Conservation (phyloP, 371 early-diverging fungal genomes). For the Apophysomyces ossiformis region DNA sequence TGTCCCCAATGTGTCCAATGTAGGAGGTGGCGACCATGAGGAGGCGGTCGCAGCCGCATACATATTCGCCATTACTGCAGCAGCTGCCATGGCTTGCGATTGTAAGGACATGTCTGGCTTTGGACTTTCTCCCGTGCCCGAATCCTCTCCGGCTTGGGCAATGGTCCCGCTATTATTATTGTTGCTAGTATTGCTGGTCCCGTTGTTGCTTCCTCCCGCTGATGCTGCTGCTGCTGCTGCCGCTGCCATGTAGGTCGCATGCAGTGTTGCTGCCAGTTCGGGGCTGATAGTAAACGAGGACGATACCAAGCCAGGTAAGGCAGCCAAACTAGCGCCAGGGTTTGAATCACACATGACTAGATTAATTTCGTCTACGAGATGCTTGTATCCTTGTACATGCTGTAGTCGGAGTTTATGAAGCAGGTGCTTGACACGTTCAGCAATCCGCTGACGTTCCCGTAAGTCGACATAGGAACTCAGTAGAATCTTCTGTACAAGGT, state of each 20-base stretch:
- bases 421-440: constrained; percentile 73
- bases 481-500: constrained; percentile 86
- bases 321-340: constrained; percentile 42
- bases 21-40: constrained; percentile 1
- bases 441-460: constrained; percentile 77
- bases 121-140: no score
- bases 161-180: constrained; percentile 4
- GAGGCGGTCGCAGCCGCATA: constrained; percentile 6
- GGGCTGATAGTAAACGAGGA: constrained; percentile 39
- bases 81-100: constrained; percentile 15
- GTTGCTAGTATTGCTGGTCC: constrained; percentile 1
- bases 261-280: constrained; percentile 43
- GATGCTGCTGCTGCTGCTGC: constrained; percentile 18
- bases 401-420: constrained; percentile 67
- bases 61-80: constrained; percentile 16
- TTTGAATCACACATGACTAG: constrained; percentile 52
- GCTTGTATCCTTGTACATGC: constrained; percentile 78
- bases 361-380: constrained; percentile 79
- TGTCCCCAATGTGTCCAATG: constrained; percentile 6
- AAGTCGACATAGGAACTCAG: constrained; percentile 79
- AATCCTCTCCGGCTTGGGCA: constrained; percentile 13
- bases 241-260: constrained; percentile 35
- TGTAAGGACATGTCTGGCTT: not conserved
- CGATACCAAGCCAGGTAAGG: constrained; percentile 29
- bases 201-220: constrained; percentile 5